Conservation (phyloP, 164 flowering plant genomes). For the Liquidambar formosana region DNA sequence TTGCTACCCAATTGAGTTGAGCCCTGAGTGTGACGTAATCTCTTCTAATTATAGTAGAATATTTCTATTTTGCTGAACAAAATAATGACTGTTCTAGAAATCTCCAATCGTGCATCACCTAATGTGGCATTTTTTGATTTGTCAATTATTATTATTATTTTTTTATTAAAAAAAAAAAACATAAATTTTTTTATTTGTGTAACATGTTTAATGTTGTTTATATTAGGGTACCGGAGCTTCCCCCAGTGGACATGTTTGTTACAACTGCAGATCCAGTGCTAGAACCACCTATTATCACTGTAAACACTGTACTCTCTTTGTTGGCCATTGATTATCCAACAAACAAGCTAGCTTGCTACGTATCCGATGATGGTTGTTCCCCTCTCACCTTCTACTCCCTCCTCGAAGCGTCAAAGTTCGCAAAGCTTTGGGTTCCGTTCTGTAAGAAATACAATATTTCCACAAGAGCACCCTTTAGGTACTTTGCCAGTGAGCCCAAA, state of each 20-base stretch:
- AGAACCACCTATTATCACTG: slow-evolving; percentile 61
- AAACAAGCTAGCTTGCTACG: slow-evolving; percentile 67
- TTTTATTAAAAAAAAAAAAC: no score
- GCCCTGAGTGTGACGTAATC: no score
- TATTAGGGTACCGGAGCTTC: slow-evolving; percentile 39
- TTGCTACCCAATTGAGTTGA: no score
- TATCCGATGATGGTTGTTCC: slow-evolving; percentile 66
- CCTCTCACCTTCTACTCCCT: slow-evolving; percentile 59
- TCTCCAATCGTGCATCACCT: no score
- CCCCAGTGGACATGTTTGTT: slow-evolving; percentile 66
- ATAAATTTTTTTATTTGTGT: no score
- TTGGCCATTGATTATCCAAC: slow-evolving; percentile 66
- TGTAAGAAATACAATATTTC: slow-evolving; percentile 53
- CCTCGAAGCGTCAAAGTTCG: slow-evolving; percentile 47
- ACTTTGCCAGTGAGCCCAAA: slow-evolving; percentile 26
- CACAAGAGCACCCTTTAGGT: slow-evolving; percentile 62
- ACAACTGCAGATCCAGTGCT: slow-evolving; percentile 65
- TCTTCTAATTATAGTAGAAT: no score
- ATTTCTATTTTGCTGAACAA: no score
- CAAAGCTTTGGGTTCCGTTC: slow-evolving; percentile 65
- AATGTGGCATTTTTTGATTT: no score
- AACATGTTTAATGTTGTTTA: background rate
- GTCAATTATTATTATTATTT: no score
- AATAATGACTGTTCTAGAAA: no score
- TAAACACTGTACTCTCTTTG: slow-evolving; percentile 64